A percentile compares a stretch with the other conserved stretches of the same genome.
Evolutionary conservation across 1,284 basidiomycete genomes (phyloP).

Genomic region (Ceratobasidium sp.): DNA sequence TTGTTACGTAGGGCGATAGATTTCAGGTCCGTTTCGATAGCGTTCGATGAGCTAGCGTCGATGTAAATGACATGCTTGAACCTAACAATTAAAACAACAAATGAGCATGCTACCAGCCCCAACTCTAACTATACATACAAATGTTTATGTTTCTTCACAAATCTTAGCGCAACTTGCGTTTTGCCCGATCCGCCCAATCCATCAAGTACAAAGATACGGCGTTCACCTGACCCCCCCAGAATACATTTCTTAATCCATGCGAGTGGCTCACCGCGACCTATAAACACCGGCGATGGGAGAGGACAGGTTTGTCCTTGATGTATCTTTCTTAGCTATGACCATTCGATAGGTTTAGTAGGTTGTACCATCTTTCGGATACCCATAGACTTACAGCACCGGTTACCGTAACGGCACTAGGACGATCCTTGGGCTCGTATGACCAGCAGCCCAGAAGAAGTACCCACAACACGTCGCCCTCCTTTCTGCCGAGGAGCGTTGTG

Average conservation of each 20-base stretch:
- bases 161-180: constrained; percentile 15
- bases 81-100: neutral
- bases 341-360: too few species aligned
- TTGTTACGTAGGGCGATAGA: neutral
- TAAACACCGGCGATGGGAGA: constrained; percentile 5
- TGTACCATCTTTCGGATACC: too few species aligned
- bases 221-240: neutral
- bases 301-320: too few species aligned
- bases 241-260: neutral
- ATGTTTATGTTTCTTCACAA: constrained; percentile 2
- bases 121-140: neutral
- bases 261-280: constrained; percentile 4
- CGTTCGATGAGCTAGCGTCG: constrained; percentile 17
- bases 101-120: too few species aligned
- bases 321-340: too few species aligned
- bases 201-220: constrained; percentile 19
- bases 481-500: neutral
- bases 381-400: neutral
- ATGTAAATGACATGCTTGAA: constrained; percentile 21
- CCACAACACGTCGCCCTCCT: constrained; percentile 11
- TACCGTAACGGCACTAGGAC: neutral
- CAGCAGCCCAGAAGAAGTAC: neutral
- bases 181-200: constrained; percentile 27
- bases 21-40: neutral
- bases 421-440: constrained; percentile 7